phyloP scores from a whole-genome alignment of 169 alveolate genomes.

The Eimeria maxima region DNA sequence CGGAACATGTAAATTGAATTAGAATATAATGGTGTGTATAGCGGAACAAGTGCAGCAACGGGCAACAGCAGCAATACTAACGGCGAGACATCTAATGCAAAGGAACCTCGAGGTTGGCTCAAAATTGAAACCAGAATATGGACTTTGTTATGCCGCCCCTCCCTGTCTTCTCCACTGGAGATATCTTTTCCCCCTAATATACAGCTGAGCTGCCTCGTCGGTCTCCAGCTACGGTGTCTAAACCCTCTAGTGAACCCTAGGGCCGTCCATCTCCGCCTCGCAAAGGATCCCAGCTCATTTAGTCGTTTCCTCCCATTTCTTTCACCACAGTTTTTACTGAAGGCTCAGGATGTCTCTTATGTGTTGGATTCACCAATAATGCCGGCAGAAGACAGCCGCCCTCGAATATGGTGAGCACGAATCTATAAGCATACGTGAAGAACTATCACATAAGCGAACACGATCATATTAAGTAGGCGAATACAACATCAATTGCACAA shows the following conservation, averaged over 20 bases:
- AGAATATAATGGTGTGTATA: neutral
- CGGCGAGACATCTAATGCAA: neutral
- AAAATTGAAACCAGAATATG: neutral
- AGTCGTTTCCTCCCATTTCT: neutral
- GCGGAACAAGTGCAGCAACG: neutral
- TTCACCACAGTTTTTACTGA: neutral
- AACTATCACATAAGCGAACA: neutral
- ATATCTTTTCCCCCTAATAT: neutral
- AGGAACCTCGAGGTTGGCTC: neutral
- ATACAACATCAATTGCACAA: neutral
- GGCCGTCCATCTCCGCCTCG: neutral
- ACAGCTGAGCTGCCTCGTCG: neutral
- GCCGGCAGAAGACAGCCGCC: neutral
- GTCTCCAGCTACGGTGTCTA: neutral
- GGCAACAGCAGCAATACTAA: neutral
- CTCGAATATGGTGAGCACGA: constrained; percentile 15
- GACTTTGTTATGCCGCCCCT: neutral
- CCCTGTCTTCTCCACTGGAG: neutral
- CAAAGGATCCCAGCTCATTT: neutral
- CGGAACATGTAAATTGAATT: neutral
- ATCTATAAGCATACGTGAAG: neutral
- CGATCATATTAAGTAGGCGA: too few relatives aligned
- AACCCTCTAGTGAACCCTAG: neutral
- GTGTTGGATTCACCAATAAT: neutral
- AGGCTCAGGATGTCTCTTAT: neutral